Conservation (phyloP, 768 basidiomycete genomes). For the Chalciporus pseudorubinellus region DNA sequence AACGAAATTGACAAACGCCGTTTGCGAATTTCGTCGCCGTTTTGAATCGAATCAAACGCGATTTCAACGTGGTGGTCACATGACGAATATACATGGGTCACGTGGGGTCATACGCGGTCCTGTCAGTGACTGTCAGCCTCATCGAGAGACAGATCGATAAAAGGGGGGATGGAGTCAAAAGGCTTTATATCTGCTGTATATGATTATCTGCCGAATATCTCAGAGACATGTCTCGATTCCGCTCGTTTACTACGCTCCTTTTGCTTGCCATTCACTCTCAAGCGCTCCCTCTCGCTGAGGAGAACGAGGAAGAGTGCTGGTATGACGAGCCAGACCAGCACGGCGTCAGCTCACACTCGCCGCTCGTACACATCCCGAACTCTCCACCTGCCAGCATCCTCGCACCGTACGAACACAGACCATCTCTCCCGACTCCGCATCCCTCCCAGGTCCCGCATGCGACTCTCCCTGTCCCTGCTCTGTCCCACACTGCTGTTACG, state of each 20-base stretch:
- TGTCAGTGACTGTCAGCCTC: constrained; percentile 23
- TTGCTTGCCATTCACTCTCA: not conserved
- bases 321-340: not conserved
- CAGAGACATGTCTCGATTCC: constrained; percentile 13
- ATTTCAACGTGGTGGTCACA: constrained; percentile 16
- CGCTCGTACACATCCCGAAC: not conserved
- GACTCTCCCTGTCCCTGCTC: constrained; percentile 5
- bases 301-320: constrained; percentile 7
- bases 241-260: constrained; percentile 20
- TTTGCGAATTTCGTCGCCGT: not conserved
- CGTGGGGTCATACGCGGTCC: constrained; percentile 3
- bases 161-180: not conserved
- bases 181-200: no score
- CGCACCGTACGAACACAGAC: constrained; percentile 8
- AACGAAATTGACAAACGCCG: not conserved
- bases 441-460: constrained; percentile 9
- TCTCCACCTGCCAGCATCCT: constrained; percentile 9
- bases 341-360: not conserved
- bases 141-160: constrained; percentile 4
- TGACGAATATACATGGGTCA: constrained; percentile 8
- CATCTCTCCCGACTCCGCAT: constrained; percentile 4
- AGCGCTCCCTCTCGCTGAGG: constrained; percentile 10
- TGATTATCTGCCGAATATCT: not conserved
- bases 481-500: constrained; percentile 8
- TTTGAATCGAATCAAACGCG: constrained; percentile 6